phyloP scores from a whole-genome alignment of 441 rosid genomes.

The Arabidopsis lyrata region DNA sequence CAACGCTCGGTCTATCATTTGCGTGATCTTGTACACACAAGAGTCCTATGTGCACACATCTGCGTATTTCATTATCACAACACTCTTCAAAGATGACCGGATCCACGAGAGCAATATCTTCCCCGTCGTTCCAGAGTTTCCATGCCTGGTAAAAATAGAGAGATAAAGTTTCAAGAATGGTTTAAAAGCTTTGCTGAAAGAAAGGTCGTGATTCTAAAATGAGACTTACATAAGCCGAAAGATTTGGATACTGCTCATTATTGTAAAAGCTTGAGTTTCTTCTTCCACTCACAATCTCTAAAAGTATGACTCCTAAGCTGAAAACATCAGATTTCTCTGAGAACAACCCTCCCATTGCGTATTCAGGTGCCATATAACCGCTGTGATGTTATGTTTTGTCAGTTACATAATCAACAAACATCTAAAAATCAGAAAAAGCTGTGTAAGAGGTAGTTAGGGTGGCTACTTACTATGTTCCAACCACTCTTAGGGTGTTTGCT shows the following conservation, averaged over 20 bases:
- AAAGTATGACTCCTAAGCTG: slow-evolving; percentile 60
- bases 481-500: slow-evolving; percentile 77
- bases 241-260: slow-evolving; percentile 46
- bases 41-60: slow-evolving; percentile 60
- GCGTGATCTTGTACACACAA: slow-evolving; percentile 58
- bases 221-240: slow-evolving; percentile 54
- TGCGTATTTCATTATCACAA: slow-evolving; percentile 32
- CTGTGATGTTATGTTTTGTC: slow-evolving; percentile 36
- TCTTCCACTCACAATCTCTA: slow-evolving; percentile 72
- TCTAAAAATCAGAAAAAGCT: background rate
- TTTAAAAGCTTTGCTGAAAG: slow-evolving; percentile 1
- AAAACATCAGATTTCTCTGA: slow-evolving; percentile 70
- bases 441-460: background rate
- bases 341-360: slow-evolving; percentile 57
- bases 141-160: background rate
- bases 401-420: slow-evolving; percentile 3
- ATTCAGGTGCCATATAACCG: slow-evolving; percentile 69
- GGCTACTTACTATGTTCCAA: slow-evolving; percentile 81
- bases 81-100: slow-evolving; percentile 21
- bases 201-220: background rate
- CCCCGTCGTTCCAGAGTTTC: slow-evolving; percentile 53
- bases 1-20: slow-evolving; percentile 55
- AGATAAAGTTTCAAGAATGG: background rate
- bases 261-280: slow-evolving; percentile 50
- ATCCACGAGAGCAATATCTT: slow-evolving; percentile 38